These are phyloP conservation scores for Magnolia sinica DNA, from an alignment of 164 flowering plant species.

Conservation along the genomic window DNA sequence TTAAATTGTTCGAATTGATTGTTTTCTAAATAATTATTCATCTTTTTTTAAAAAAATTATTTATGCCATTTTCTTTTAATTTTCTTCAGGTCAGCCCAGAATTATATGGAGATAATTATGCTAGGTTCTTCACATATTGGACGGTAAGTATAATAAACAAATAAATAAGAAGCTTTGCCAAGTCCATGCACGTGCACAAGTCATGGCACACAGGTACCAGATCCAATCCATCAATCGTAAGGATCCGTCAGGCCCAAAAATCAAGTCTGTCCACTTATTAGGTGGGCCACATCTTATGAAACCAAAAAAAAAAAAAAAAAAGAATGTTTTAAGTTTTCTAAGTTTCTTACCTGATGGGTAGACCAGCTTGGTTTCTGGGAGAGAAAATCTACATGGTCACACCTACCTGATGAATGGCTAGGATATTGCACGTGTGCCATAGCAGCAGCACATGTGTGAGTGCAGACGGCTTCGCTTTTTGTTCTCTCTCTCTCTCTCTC, in stretches of 20 bases:
- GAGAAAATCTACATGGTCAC: too few species aligned
- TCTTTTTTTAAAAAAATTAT: neutral
- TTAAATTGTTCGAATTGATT: too few species aligned
- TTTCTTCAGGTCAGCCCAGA: constrained; percentile 86
- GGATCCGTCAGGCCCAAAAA: neutral
- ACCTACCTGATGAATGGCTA: too few species aligned
- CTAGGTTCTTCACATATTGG: constrained; percentile 99
- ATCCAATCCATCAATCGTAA: neutral
- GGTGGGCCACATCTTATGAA: neutral
- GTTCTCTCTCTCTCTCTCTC: neutral
- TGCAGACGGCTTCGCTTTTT: neutral
- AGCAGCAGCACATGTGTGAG: too few species aligned
- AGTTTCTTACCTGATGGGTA: too few species aligned
- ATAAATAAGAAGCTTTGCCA: neutral
- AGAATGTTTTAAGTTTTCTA: too few species aligned
- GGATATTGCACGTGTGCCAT: too few species aligned
- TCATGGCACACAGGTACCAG: neutral
- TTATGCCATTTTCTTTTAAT: neutral
- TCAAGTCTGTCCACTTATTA: neutral
- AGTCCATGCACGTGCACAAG: neutral
- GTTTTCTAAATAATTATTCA: neutral
- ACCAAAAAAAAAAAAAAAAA: too few species aligned
- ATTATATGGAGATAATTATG: constrained; percentile 81
- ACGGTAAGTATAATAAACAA: constrained; percentile 55
- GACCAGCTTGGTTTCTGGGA: too few species aligned